Base-by-base conservation (phyloP, 2,329 filamentous ascomycete genomes). In the Onygena corvina region DNA sequence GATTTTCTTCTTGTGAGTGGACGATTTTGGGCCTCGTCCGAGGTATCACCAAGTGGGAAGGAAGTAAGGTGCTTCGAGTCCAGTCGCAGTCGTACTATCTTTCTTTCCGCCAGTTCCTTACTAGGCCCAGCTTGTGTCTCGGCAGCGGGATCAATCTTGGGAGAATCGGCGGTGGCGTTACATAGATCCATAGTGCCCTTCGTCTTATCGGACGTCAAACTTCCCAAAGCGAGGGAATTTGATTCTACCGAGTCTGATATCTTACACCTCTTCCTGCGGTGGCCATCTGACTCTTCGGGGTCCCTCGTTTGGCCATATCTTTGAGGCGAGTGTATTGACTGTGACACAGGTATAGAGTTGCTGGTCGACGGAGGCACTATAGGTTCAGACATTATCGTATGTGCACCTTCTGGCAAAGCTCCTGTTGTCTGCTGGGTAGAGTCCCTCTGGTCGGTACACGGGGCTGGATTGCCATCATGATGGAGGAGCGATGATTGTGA, bases 21-120 rank as follows among this genome's bases (percentile, higher is more conserved):
- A 25, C 25, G 23, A 29, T 11, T 7, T 20, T 29, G 42, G 9
- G 2, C 23, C 49, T 45, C 50, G 2, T 23, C 36, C 50, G 36
- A 16, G 52, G 54, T 36, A 30, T 54, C 31, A 27, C 55, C 56
- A 6, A 52, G 46, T 6, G 54, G 57, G 8, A 69, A 66, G 0
- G 67, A 68, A 18, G 61, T 64, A n/a, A 70, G 53, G 27, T 71
- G 56, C 50, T 65, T 71, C 11, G 69, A 70, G 56, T 72, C 70
- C 1, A 61, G 46, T 48, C 67, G 69, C 12, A 72, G 51, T 48
- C 64, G 67, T 21, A 72, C 52, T 3, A 59, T 64, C 51, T 79
- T 83, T 2, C 20, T 40, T 2, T n/a, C 4, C 11, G n/a, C 18
- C 20, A 8, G 11, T 21, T 23, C 20, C 4, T 40, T 40, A 12